phyloP scores from a whole-genome alignment of 1,139 yeast species.

The Wickerhamomyces sp. region DNA sequence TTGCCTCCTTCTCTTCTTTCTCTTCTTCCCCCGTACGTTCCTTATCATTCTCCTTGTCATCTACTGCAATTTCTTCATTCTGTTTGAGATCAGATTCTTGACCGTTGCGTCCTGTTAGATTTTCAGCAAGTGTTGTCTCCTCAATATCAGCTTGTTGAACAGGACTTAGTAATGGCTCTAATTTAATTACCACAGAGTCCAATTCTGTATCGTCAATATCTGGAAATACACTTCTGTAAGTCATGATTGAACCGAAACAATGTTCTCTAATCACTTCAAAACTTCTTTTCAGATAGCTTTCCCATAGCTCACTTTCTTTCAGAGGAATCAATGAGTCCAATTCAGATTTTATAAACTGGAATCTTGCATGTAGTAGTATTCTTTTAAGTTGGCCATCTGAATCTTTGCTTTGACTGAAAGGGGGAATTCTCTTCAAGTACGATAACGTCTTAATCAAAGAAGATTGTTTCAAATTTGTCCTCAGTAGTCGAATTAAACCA shows the following conservation, averaged over 20 bases:
- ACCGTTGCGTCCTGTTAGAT: conserved; percentile 20
- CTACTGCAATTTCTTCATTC: conserved; percentile 9
- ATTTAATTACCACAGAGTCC: conserved; percentile 16
- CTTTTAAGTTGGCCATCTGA: conserved; percentile 35
- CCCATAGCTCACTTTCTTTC: conserved; percentile 38
- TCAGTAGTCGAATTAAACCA: conserved; percentile 62
- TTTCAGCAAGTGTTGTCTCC: conserved; percentile 25
- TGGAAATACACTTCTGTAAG: conserved; percentile 61
- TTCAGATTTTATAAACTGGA: conserved; percentile 56
- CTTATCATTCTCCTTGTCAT: not conserved
- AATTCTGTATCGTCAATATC: conserved; percentile 25
- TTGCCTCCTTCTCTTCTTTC: too few relatives aligned
- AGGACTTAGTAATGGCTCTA: conserved; percentile 2
- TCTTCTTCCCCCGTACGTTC: too few relatives aligned
- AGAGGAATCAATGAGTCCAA: conserved; percentile 54
- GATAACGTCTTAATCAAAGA: conserved; percentile 75
- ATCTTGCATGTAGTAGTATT: conserved; percentile 52
- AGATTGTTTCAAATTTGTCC: conserved; percentile 75
- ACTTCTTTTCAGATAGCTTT: conserved; percentile 70
- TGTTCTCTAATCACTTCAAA: conserved; percentile 83
- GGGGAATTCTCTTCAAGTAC: conserved; percentile 63
- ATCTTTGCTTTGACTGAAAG: conserved; percentile 32
- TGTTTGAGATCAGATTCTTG: not conserved
- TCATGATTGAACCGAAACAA: conserved; percentile 66
- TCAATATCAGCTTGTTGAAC: conserved; percentile 11